Base-by-base conservation (phyloP, 2,329 filamentous ascomycete genomes). In the Boeremia exigua region DNA sequence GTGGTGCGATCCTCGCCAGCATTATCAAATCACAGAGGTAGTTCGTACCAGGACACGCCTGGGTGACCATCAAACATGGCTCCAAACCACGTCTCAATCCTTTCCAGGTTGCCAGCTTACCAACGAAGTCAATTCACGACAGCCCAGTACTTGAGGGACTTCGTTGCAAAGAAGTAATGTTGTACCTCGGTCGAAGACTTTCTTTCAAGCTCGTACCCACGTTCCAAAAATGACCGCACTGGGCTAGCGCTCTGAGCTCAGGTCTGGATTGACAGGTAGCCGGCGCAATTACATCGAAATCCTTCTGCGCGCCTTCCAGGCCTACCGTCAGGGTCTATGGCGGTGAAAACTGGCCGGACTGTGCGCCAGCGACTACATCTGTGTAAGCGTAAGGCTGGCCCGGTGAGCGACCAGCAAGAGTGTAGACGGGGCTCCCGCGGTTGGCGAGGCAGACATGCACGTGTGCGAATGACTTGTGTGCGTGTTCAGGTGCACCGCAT, bases 381-480 rank as follows among this genome's bases (percentile, higher is more conserved):
- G 53, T 51, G 34, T 32, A 56, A 56, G 53, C 39, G 53, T 42
- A 50, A 50, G 47, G 42, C 47, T 50, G n/a, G 17, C 17, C 15
- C 43, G 27, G 30, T 29, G 33, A 36, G 37, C 30, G 33, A 11
- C 15, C 10, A 48, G n/a, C 23, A 28, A 51, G 17, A 4, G 7
- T 51, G 37, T 37, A 47, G 42, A 19, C 36, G 29, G 42, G 37
- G 53, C 42, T 25, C 42, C 53, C 42, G 42, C 28, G 36, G 14
- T 8, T 37, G 47, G 42, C 42, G 11, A 40, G 15, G 37, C 15
- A 39, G 29, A 17, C n/a, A 56, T 36, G 42, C 53, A 51, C 53
- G 53, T 56, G 53, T 56, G 32, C 47, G 11, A 55, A 30, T 55
- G 53, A 55, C 34, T 55, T 55, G 46, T 19, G 29, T 42, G 46